Evolutionary conservation across 495 filamentous ascomycete species (phyloP).

Genomic region (Parathielavia hyrcaniae): DNA sequence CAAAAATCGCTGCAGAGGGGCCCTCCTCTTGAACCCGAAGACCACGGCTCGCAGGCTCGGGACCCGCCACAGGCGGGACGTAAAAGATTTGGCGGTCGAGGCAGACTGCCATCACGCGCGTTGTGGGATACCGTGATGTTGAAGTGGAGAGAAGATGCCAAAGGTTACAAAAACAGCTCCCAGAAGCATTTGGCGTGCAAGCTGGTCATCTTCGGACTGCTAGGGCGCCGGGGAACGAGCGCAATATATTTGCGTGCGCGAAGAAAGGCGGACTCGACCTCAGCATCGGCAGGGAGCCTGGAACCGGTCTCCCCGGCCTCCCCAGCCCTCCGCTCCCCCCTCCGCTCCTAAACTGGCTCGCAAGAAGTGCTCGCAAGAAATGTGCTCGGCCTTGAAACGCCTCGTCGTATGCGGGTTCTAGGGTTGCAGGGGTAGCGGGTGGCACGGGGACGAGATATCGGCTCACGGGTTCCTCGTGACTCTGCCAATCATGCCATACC

Average conservation of each 20-base stretch:
- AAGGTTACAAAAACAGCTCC: conserved; percentile 14
- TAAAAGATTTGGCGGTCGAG: conserved; percentile 24
- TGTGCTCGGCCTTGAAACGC: conserved; percentile 14
- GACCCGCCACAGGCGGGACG: conserved; percentile 7
- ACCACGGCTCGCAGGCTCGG: conserved; percentile 15
- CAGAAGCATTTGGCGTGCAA: conserved; percentile 19
- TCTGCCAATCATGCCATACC: conserved; percentile 18
- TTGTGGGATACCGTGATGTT: conserved; percentile 13
- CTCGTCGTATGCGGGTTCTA: conserved; percentile 2
- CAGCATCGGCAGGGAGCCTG: conserved; percentile 17
- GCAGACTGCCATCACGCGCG: conserved; percentile 8
- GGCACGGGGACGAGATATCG: conserved; percentile 12
- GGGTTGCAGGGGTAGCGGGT: conserved; percentile 5
- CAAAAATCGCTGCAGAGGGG: conserved; percentile 18
- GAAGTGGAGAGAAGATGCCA: conserved; percentile 16
- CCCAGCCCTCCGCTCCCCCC: conserved; percentile 9
- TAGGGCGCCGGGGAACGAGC: conserved; percentile 16
- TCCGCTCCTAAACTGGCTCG: conserved; percentile 11
- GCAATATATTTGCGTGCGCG: conserved; percentile 20
- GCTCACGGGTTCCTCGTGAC: conserved; percentile 15
- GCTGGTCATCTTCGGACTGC: conserved; percentile 15
- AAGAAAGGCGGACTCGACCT: conserved; percentile 19
- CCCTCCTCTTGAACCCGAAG: conserved; percentile 7
- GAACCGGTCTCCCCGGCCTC: conserved; percentile 1
- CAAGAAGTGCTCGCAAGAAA: conserved; percentile 10